Conservation (phyloP, 371 early-diverging fungal genomes). For the Saksenaea oblongispora region DNA sequence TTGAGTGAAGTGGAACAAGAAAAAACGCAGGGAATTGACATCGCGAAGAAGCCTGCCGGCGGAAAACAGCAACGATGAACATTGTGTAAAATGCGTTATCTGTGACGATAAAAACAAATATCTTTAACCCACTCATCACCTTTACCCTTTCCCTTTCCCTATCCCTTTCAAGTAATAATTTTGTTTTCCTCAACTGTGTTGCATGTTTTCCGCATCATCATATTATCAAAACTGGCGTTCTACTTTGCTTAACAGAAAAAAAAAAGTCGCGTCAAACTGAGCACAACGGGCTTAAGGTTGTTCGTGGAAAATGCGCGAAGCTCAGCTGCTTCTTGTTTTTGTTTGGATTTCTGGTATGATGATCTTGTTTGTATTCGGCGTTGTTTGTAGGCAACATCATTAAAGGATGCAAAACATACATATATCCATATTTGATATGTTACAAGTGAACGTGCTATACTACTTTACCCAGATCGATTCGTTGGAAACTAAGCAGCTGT, state of each 20-base stretch:
- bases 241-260: neutral
- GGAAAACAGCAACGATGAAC: constrained; percentile 7
- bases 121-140: neutral
- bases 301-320: too few relatives aligned
- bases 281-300: neutral
- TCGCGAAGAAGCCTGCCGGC: neutral
- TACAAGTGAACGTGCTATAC: too few relatives aligned
- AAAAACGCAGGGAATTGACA: neutral
- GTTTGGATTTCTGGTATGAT: too few relatives aligned
- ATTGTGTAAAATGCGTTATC: neutral
- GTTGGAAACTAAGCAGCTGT: too few relatives aligned
- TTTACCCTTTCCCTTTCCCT: neutral
- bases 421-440: too few relatives aligned
- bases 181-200: constrained; percentile 1
- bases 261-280: neutral
- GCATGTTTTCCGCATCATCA: neutral
- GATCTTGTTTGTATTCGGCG: too few relatives aligned
- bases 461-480: too few relatives aligned
- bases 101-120: neutral
- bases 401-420: too few relatives aligned
- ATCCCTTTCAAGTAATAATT: neutral
- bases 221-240: neutral
- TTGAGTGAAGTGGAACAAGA: constrained; percentile 17
- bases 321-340: too few relatives aligned
- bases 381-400: too few relatives aligned